Evolutionary conservation across 768 basidiomycete genomes (phyloP), one percentile per base, ranked within the genome.

Genomic region (Sporobolomyces roseus): DNA sequence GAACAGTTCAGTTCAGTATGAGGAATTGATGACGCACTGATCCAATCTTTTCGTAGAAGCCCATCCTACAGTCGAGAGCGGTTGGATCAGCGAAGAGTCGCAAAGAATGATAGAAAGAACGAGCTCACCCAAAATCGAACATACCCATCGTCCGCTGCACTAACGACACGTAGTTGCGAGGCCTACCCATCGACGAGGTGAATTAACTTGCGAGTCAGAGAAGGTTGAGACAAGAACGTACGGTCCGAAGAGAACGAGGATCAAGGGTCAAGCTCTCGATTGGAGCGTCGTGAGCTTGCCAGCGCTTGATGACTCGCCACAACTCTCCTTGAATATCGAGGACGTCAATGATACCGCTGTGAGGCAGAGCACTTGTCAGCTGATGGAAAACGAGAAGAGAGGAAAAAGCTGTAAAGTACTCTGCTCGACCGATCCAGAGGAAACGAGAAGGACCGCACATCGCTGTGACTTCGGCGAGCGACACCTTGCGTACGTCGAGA

Each of bases 291-390:
- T 94, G 91, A 12, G 90, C 93, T 65, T 82, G 82, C 92, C 92
- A 97, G 36, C 83, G 82, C 77, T 94, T 96, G 69, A 89, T 90
- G 68, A 89, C 85, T 21, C 85, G 77, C 93, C 93, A 97, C 17
- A 91, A 29, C 9, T 21, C 91, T 68, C 82, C 82, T n/a, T 82
- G 79, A 12, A 79, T 72, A 75, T 93, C 91, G 77, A 89, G 93
- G 3, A 86, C 89, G 14, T 86, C 82, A 54, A 97, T 89, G 77
- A 82, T 82, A 0, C 94, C 94, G 68, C 86, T 88, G 72, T 92
- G 19, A 16, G 17, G 21, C 14, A 14, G 13, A 46, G 9, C 1
- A 1, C 6, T 27, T 1, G 45, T 33, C 10, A 52, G 38, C 12
- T 41, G 38, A 41, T 9, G 38, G 17, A 17, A 9, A 41, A 17